A percentile compares a stretch with the other conserved stretches of the same genome.
Conservation (phyloP, 352 stramenopile genomes). For the Phytopythium ostracodes region DNA sequence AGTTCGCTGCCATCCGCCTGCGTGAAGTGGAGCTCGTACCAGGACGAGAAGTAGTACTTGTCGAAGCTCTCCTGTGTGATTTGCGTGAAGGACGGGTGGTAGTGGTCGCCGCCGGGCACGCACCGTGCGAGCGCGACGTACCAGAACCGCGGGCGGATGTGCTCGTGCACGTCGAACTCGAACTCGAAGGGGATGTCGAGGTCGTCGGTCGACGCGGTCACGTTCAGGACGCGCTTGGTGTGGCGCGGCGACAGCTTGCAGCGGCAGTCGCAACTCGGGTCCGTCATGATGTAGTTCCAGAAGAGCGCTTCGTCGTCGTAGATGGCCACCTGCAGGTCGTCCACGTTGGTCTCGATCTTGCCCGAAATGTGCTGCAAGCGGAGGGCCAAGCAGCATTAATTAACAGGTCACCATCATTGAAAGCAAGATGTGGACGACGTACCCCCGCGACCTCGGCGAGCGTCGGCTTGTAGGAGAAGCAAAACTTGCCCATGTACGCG, state of each 20-base stretch:
- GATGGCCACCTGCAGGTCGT: constrained; percentile 63
- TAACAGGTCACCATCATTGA: background rate
- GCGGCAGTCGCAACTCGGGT: constrained; percentile 53
- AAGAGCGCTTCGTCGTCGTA: constrained; percentile 80
- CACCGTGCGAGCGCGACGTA: constrained; percentile 70
- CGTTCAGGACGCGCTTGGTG: constrained; percentile 68
- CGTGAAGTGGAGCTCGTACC: constrained; percentile 78
- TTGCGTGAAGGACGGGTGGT: constrained; percentile 53
- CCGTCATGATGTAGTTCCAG: constrained; percentile 71
- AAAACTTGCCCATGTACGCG: constrained; percentile 82
- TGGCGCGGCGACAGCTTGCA: constrained; percentile 71
- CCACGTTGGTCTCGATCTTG: constrained; percentile 58
- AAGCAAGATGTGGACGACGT: constrained; percentile 6
- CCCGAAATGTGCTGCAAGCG: constrained; percentile 42
- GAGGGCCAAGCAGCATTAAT: background rate
- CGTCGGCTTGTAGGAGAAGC: constrained; percentile 61
- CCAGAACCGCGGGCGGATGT: constrained; percentile 66
- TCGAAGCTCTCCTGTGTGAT: constrained; percentile 69
- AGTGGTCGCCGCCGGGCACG: constrained; percentile 56
- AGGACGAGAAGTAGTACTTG: constrained; percentile 77
- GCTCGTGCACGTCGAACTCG: constrained; percentile 56
- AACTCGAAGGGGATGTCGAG: constrained; percentile 53
- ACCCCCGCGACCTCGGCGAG: constrained; percentile 59
- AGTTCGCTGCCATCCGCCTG: constrained; percentile 60
- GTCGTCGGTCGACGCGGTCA: constrained; percentile 37